phyloP scores from a whole-genome alignment of 495 filamentous ascomycete species.

The Coniosporium apollinis region DNA sequence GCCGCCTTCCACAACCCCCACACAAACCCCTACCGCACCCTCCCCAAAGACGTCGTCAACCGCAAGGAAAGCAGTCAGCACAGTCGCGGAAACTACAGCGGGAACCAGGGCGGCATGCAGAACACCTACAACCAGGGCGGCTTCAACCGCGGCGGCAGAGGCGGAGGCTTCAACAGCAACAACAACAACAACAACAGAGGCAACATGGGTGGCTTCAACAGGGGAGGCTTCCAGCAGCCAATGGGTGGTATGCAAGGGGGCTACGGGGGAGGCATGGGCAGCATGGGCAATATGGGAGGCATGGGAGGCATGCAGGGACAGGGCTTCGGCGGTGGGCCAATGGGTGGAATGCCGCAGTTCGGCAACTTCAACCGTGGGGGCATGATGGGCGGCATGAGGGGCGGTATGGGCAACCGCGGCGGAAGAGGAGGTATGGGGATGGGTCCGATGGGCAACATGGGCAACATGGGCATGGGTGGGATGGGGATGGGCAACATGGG shows the following conservation, averaged over 20 bases:
- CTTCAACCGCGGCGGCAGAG: conserved; percentile 14
- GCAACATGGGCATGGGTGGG: conserved; percentile 7
- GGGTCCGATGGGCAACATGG: conserved; percentile 17
- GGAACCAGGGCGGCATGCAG: conserved; percentile 23
- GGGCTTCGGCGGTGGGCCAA: conserved; percentile 25
- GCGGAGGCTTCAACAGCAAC: conserved; percentile 20
- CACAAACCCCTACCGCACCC: conserved; percentile 74
- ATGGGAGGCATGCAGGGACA: conserved; percentile 35
- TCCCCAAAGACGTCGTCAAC: conserved; percentile 77
- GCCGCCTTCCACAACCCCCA: conserved; percentile 62
- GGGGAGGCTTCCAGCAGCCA: conserved; percentile 15
- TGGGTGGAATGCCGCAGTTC: conserved; percentile 26
- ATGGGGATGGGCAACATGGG: conserved; percentile 14
- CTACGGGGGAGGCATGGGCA: conserved; percentile 14
- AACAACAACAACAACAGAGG: conserved; percentile 20
- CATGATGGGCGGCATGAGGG: conserved; percentile 53
- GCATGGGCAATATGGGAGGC: conserved; percentile 10
- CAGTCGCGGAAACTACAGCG: conserved; percentile 26
- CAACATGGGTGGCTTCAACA: conserved; percentile 16
- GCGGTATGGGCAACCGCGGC: conserved; percentile 25
- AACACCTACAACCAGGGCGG: conserved; percentile 22
- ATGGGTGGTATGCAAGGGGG: conserved; percentile 2
- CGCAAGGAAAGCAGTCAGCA: conserved; percentile 42
- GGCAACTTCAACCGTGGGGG: conserved; percentile 46
- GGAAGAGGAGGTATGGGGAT: conserved; percentile 5